Evolutionary conservation across 2,329 filamentous ascomycete species (phyloP), one percentile per base, ranked within the genome.

Genomic region (Ophiocordyceps camponoti-leonardi): DNA sequence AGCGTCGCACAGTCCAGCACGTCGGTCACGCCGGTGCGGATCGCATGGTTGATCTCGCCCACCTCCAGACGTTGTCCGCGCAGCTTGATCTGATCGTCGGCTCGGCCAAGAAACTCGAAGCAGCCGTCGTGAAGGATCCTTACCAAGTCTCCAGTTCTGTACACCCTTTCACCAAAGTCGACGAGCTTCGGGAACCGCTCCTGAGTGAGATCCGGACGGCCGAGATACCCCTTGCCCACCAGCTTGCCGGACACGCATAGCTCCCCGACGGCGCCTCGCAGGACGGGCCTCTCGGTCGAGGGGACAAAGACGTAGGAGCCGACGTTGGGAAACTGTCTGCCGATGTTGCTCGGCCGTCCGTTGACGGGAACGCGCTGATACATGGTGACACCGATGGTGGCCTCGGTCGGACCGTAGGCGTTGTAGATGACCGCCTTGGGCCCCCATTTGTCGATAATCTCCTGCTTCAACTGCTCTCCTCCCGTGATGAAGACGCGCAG

Each of bases 401-500:
- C 83, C 59, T 95, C 90, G 0, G 88, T 95, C 1, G 88, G 90
- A 0, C 88, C 88, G 51, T 94, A 86, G 3, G 86, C 87, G 54
- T 95, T 95, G 66, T 94, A 90, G 14, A 96, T 87, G 41, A 87
- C 86, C 1, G 72, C 72, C 47, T 80, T 73, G 1, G 80, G 72
- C 0, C 88, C 88, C 88, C 90, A 95, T 0, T 70, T 73, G 53
- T 94, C 83, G 2, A 95, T 67, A 43, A 94, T 93, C 50, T 94
- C 88, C 55, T 92, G 85, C 53, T 86, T 88, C 18, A 95, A 66
- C 44, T 84, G 79, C 58, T 95, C 88, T 2, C 88, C 88, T 8
- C 90, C 88, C 0, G 88, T 94, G 51, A 95, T 94, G 58, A 95
- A 95, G 0, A 94, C 83, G 3, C 90, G 86, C 1, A 95, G 67